A percentile compares a stretch with the other conserved stretches of the same genome.
phyloP scores from a whole-genome alignment of 2,329 filamentous ascomycete genomes.

The Dactylellina drechsleri region DNA sequence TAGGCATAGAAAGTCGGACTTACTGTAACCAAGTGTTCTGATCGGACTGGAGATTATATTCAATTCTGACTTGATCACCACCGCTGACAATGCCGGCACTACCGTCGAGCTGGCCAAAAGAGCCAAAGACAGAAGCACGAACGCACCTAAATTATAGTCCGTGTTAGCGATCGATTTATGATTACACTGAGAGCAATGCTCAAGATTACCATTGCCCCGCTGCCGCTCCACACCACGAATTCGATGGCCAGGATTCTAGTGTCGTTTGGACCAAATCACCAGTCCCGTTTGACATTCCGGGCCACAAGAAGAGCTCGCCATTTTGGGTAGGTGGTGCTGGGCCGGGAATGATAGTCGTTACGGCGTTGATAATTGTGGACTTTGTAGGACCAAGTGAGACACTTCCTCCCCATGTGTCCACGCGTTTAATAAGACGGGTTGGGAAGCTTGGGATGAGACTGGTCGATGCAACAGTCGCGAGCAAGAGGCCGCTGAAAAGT shows the following conservation, averaged over 20 bases:
- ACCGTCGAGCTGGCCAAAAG: slow-evolving; percentile 62
- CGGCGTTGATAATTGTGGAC: slow-evolving; percentile 62
- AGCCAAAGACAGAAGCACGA: slow-evolving; percentile 62
- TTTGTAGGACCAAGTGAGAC: slow-evolving; percentile 62
- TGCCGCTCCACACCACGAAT: slow-evolving; percentile 63
- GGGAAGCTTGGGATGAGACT: slow-evolving; percentile 29
- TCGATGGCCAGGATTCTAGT: slow-evolving; percentile 62
- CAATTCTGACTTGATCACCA: slow-evolving; percentile 60
- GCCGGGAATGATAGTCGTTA: slow-evolving; percentile 63
- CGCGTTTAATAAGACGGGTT: slow-evolving; percentile 22
- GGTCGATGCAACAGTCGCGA: slow-evolving; percentile 11
- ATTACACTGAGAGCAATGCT: not conserved
- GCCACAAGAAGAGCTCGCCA: slow-evolving; percentile 63
- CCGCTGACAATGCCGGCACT: slow-evolving; percentile 56
- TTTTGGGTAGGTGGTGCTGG: slow-evolving; percentile 61
- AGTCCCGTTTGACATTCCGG: slow-evolving; percentile 65
- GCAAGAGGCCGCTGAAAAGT: slow-evolving; percentile 8
- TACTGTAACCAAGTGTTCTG: slow-evolving; percentile 57
- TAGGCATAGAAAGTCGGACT: not conserved
- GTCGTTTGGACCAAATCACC: slow-evolving; percentile 64
- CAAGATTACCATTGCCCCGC: slow-evolving; percentile 61
- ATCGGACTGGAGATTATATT: slow-evolving; percentile 58
- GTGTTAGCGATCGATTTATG: not conserved
- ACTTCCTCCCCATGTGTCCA: slow-evolving; percentile 62
- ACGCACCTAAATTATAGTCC: slow-evolving; percentile 54